phyloP scores from a whole-genome alignment of 257 asterid species.

The Hygrophila difformis region DNA sequence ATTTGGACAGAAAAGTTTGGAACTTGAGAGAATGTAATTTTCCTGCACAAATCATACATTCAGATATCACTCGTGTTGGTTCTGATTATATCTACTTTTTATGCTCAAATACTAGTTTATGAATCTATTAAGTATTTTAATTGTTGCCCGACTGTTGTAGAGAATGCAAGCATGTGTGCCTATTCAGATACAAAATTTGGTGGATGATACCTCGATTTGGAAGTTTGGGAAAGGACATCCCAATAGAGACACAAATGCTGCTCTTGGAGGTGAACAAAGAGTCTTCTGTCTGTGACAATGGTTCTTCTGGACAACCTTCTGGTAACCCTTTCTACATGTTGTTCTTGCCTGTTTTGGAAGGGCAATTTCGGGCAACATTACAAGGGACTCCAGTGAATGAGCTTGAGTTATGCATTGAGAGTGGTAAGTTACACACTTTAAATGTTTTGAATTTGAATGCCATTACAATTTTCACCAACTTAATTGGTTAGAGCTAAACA shows the following conservation, averaged over 20 bases:
- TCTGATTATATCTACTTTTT: not conserved
- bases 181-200: slow-evolving; percentile 49
- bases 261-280: slow-evolving; percentile 37
- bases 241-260: slow-evolving; percentile 48
- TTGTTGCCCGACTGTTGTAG: slow-evolving; percentile 21
- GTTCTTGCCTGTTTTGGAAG: slow-evolving; percentile 45
- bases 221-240: slow-evolving; percentile 28
- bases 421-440: slow-evolving; percentile 42
- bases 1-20: no score
- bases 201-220: slow-evolving; percentile 61
- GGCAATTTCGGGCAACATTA: slow-evolving; percentile 39
- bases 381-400: slow-evolving; percentile 37
- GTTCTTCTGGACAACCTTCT: slow-evolving; percentile 5
- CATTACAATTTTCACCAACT: no score
- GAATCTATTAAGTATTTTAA: not conserved
- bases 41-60: no score
- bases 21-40: no score
- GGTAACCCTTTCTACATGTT: slow-evolving; percentile 29
- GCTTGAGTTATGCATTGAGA: slow-evolving; percentile 47
- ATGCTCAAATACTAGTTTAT: not conserved
- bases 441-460: no score
- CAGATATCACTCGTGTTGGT: not conserved
- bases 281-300: slow-evolving; percentile 15
- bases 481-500: no score
- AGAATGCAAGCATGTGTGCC: slow-evolving; percentile 30